Percentiles rank a stretch among this genome's conserved stretches.
Conservation (phyloP, 176 grass and related monocot species). For the Triticum aestivum region DNA sequence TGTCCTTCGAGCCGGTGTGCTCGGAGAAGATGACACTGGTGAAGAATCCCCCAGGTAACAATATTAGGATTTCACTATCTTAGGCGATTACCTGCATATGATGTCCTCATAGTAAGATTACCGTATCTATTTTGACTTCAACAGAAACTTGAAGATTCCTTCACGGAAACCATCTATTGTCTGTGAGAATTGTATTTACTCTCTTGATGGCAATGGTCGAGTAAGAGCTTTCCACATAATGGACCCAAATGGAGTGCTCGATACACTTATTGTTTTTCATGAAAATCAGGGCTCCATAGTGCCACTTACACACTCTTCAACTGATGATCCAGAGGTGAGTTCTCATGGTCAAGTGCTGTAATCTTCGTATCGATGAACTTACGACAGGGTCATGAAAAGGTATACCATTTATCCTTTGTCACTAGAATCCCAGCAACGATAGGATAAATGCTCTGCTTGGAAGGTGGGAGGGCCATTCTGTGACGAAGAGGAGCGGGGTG, state of each 20-base stretch:
- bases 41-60: constrained; percentile 80
- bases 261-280: constrained; percentile 83
- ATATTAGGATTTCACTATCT: not conserved
- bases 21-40: constrained; percentile 85
- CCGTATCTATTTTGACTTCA: constrained; percentile 23
- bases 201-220: constrained; percentile 68
- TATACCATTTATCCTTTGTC: not conserved
- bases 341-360: not conserved
- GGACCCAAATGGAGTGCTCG: constrained; percentile 84
- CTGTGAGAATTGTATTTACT: constrained; percentile 95
- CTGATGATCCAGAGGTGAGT: constrained; percentile 37
- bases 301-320: constrained; percentile 32
- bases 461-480: constrained; percentile 81
- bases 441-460: constrained; percentile 67
- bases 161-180: constrained; percentile 78
- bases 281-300: constrained; percentile 54
- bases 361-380: not conserved
- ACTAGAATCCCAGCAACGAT: constrained; percentile 34
- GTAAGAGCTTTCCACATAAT: constrained; percentile 90
- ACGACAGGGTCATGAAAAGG: not conserved
- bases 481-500: constrained; percentile 86
- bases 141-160: constrained; percentile 95
- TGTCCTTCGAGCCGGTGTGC: constrained; percentile 76
- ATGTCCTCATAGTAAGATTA: not conserved
- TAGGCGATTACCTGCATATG: not conserved